These are phyloP conservation scores for Gymnopus androsaceus DNA, from an alignment of 1,284 basidiomycete species.

Conservation along the genomic window DNA sequence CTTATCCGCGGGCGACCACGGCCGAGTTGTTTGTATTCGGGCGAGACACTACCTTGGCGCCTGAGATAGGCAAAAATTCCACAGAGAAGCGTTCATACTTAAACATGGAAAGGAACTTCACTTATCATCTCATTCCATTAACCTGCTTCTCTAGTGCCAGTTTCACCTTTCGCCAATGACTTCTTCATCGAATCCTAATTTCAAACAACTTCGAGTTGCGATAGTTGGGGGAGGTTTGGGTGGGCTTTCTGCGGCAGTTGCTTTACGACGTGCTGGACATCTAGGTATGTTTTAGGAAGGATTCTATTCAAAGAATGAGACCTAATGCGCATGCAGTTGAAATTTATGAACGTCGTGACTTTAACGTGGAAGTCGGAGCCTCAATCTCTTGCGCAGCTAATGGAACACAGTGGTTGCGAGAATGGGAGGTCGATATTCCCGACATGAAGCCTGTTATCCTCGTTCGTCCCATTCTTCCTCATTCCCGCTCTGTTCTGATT, in stretches of 20 bases:
- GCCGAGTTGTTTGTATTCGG: neutral
- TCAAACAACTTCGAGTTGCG: slow-evolving; percentile 18
- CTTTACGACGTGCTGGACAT: slow-evolving; percentile 19
- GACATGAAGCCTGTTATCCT: slow-evolving; percentile 32
- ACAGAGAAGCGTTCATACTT: neutral
- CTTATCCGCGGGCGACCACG: neutral
- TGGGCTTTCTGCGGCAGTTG: slow-evolving; percentile 17
- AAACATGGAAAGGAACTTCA: neutral
- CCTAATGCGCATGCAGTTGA: slow-evolving; percentile 17
- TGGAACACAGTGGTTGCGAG: slow-evolving; percentile 35
- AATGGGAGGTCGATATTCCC: slow-evolving; percentile 35
- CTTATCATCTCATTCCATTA: neutral
- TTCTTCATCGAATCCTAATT: slow-evolving; percentile 11
- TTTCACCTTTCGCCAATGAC: neutral
- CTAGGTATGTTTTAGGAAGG: slow-evolving; percentile 5
- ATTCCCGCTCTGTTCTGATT: neutral
- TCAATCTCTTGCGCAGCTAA: slow-evolving; percentile 38
- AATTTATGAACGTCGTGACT: slow-evolving; percentile 32
- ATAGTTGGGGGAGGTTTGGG: slow-evolving; percentile 19
- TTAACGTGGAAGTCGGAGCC: slow-evolving; percentile 34
- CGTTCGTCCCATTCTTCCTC: slow-evolving; percentile 13
- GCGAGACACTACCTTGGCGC: neutral
- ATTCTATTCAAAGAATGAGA: neutral
- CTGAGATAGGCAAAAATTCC: neutral
- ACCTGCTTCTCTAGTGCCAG: neutral